A percentile compares a stretch with the other conserved stretches of the same genome.
These are phyloP conservation scores for Dactylonectria estremocensis DNA, from an alignment of 2,329 filamentous ascomycete genomes.

Conservation along the genomic window DNA sequence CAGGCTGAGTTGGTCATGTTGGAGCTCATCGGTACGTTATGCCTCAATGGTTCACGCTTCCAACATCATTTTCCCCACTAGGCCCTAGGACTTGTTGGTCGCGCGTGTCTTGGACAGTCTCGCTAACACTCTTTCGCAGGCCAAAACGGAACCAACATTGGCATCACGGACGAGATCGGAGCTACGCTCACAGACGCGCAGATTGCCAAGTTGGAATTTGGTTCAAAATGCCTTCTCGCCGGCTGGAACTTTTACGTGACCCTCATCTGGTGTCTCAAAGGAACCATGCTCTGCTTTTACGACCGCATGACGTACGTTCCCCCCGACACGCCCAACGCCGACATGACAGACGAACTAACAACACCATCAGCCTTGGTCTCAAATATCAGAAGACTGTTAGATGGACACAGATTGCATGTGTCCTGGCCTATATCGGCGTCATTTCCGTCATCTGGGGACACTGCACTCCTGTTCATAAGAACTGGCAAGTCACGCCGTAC, in stretches of 20 bases:
- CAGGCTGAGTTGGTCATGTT: constrained; percentile 51
- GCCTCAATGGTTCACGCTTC: neutral
- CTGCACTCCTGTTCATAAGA: constrained; percentile 55
- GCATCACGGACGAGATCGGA: constrained; percentile 51
- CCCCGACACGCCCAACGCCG: neutral
- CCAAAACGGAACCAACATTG: constrained; percentile 57
- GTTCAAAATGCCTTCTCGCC: constrained; percentile 53
- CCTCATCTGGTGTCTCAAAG: constrained; percentile 61
- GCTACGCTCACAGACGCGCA: constrained; percentile 50
- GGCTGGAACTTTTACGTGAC: constrained; percentile 60
- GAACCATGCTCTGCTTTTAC: constrained; percentile 61
- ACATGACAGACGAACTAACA: constrained; percentile 22
- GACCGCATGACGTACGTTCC: constrained; percentile 57
- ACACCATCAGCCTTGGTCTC: constrained; percentile 51
- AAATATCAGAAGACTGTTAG: constrained; percentile 57
- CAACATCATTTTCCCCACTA: neutral
- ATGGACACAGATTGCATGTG: constrained; percentile 50
- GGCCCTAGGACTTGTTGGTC: neutral
- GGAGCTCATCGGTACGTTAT: constrained; percentile 51
- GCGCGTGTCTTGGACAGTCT: neutral
- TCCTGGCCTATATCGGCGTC: constrained; percentile 52
- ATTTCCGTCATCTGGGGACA: constrained; percentile 54
- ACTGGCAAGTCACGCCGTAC: constrained; percentile 60
- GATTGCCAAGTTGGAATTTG: constrained; percentile 49
- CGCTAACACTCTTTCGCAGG: constrained; percentile 46